Percentiles rank a stretch among this genome's conserved stretches.
Conservation (phyloP, 371 early-diverging fungal genomes). For the Coemansia sp. region DNA sequence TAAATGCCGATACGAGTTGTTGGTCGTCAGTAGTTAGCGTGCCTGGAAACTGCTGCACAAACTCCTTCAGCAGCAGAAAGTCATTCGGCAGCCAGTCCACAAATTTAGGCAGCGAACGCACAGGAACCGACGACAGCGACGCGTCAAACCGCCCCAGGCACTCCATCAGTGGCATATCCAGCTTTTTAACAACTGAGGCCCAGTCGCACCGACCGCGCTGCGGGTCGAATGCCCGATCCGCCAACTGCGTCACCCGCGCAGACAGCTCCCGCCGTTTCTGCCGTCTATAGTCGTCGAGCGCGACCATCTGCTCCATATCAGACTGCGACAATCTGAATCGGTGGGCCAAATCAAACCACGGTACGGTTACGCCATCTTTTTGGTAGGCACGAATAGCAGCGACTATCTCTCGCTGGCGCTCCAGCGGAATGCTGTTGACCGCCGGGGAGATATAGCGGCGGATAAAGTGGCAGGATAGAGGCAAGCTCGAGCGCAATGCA, state of each 20-base stretch:
- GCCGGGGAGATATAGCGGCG: neutral
- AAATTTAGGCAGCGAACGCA: neutral
- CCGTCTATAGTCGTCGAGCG: neutral
- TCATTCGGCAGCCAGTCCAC: conserved; percentile 6
- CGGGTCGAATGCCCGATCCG: conserved; percentile 1
- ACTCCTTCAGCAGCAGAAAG: neutral
- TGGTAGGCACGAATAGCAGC: conserved; percentile 1
- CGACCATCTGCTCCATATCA: neutral
- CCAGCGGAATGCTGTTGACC: neutral
- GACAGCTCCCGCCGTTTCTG: neutral
- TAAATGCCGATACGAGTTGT: conserved; percentile 3
- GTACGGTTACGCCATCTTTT: neutral
- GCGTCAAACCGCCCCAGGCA: conserved; percentile 7
- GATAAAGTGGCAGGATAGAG: neutral
- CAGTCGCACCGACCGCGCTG: conserved; percentile 9
- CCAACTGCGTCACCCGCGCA: neutral
- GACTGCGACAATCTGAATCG: neutral
- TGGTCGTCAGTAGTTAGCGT: neutral
- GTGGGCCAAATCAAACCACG: conserved; percentile 1
- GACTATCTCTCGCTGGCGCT: conserved; percentile 1
- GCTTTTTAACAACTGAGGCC: conserved; percentile 6
- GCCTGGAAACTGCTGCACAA: neutral
- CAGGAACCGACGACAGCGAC: neutral
- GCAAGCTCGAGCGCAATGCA: no score
- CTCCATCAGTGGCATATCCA: conserved; percentile 2